Base-by-base conservation (phyloP, 495 filamentous ascomycete species). In the Terfezia claveryi region DNA sequence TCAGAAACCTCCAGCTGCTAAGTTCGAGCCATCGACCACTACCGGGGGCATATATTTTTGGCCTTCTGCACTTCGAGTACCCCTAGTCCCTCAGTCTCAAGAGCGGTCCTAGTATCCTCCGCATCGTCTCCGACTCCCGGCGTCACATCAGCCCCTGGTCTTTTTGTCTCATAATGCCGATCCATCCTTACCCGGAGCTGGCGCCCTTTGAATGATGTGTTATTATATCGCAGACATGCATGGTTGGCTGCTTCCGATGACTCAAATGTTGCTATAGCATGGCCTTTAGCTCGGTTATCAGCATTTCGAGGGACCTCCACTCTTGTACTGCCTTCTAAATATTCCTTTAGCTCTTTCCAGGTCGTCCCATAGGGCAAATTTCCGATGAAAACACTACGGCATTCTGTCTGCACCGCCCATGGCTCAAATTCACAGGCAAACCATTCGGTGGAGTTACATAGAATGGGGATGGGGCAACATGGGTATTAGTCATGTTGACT, bases 301-400 rank as follows among this genome's bases (percentile, higher is more conserved):
- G 54, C 23, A n/a, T 51, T 52, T 37, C 54, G 46, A 10, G 60
- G 59, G 23, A 64, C 57, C 12, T 64, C 60, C 32, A 60, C 61
- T 37, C 54, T 50, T 23, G 55, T 37, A 23, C 59, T 49, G 38
- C 41, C 49, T 27, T 60, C 60, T 10, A 64, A 36, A 46, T 50
- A 50, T n/a, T 55, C 56, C 37, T 59, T 62, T 23, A 64, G 49
- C 38, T 64, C 59, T 46, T 57, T 50, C 60, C 60, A 62, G 36
- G 46, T 52, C 7, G 60, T 54, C 23, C 59, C 55, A 37, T 55
- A 64, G 27, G 54, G 44, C 32, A 64, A 37, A 46, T 61, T 59
- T 9, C 61, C 56, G 9, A 64, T 55, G 44, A 63, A 62, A 8
- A 64, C 54, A 17, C 60, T 54, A 8, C 60, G 56, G 8, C 51